These are phyloP conservation scores for Fusarium sp. DNA, from an alignment of 2,329 filamentous ascomycete genomes.

Conservation along the genomic window DNA sequence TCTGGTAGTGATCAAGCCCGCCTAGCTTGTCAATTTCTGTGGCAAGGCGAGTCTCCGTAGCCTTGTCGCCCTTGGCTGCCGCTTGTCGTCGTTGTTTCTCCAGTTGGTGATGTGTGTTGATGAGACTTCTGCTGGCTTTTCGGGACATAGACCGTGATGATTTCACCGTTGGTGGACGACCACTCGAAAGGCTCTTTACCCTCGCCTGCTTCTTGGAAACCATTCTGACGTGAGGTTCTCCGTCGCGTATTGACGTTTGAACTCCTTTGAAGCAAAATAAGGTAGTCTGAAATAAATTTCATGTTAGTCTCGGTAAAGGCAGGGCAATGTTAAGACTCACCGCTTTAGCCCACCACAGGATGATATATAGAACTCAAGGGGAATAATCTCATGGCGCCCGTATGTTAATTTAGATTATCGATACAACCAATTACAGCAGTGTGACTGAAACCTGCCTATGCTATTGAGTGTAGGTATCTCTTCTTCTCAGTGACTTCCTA, in stretches of 20 bases:
- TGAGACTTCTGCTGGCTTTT: conserved; percentile 71
- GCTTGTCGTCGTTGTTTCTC: conserved; percentile 72
- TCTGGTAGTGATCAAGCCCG: conserved; percentile 72
- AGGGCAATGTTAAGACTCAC: conserved; percentile 8
- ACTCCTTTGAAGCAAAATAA: not conserved
- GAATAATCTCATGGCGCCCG: not conserved
- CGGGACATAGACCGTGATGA: conserved; percentile 69
- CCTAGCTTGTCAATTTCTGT: conserved; percentile 68
- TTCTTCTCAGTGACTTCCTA: not conserved
- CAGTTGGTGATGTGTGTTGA: conserved; percentile 73
- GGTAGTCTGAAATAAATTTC: conserved; percentile 21
- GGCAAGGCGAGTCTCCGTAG: conserved; percentile 58
- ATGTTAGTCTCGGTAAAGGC: conserved; percentile 25
- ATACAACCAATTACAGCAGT: not conserved
- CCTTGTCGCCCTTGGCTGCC: conserved; percentile 61
- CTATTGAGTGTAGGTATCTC: not conserved
- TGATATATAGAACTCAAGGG: not conserved
- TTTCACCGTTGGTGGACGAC: conserved; percentile 67
- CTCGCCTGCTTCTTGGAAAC: conserved; percentile 58
- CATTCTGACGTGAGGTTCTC: conserved; percentile 50
- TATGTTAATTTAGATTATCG: not conserved
- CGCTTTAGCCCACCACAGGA: not conserved
- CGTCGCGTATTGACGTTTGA: not conserved
- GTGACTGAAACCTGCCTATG: not conserved
- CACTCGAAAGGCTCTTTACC: conserved; percentile 58